Conservation (phyloP, 202 grass and related monocot genomes). For the Setaria viridis region DNA sequence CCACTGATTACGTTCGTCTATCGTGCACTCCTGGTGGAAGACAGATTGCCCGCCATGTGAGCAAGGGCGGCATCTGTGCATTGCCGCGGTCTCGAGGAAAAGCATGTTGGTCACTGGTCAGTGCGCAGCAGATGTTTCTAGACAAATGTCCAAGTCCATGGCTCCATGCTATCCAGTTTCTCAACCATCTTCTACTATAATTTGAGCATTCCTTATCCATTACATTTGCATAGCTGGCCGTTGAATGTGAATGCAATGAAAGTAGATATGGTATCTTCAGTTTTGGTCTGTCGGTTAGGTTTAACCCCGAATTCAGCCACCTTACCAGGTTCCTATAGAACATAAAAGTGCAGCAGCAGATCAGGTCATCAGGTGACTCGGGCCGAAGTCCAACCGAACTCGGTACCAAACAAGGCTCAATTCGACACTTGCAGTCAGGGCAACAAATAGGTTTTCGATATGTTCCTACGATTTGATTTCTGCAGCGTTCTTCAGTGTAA, state of each 20-base stretch:
- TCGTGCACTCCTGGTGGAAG: background rate
- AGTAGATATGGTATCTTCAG: background rate
- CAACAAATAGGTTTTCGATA: background rate
- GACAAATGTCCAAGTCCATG: background rate
- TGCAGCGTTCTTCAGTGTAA: background rate
- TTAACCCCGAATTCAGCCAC: background rate
- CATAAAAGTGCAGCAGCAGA: background rate
- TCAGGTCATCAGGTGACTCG: background rate
- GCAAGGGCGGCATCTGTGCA: background rate
- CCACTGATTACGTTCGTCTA: background rate
- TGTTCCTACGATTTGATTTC: background rate
- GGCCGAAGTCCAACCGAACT: background rate
- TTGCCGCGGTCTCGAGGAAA: background rate
- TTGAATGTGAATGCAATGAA: background rate
- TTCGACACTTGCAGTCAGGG: background rate
- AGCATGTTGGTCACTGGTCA: conserved; percentile 22
- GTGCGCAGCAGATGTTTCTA: too few relatives aligned
- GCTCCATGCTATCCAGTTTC: background rate
- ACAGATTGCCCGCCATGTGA: background rate
- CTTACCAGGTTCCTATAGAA: background rate
- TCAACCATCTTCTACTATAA: background rate
- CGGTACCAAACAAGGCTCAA: background rate
- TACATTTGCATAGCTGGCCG: background rate
- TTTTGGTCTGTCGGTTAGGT: background rate
- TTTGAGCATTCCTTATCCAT: background rate